A percentile compares a stretch with the other conserved stretches of the same genome.
Evolutionary conservation across 805 yeast species (phyloP).

Genomic region (Metschnikowia henanensis): DNA sequence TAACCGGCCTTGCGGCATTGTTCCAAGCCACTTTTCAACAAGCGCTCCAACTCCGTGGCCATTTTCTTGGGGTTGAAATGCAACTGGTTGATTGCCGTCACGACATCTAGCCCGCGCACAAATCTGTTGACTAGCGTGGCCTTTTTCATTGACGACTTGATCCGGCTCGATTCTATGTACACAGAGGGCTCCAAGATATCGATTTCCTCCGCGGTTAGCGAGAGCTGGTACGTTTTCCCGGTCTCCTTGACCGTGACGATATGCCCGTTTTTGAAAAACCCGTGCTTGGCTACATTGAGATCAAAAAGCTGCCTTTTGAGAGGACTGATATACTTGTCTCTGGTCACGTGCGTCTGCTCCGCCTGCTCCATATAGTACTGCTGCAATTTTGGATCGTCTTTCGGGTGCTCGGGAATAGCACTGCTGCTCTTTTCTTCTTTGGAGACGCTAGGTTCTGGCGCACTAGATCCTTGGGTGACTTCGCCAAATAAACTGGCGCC

Average conservation of each 20-base stretch:
- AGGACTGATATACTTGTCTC: conserved; percentile 67
- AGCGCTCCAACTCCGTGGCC: conserved; percentile 73
- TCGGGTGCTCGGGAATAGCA: conserved; percentile 21
- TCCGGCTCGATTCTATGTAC: conserved; percentile 76
- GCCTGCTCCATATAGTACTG: conserved; percentile 50
- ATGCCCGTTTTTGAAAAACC: conserved; percentile 67
- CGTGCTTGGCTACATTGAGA: conserved; percentile 57
- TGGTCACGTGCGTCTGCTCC: conserved; percentile 38
- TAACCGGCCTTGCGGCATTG: conserved; percentile 65
- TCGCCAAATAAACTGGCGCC: conserved; percentile 31
- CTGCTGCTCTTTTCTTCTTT: conserved; percentile 7
- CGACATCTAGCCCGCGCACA: conserved; percentile 66
- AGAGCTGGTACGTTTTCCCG: conserved; percentile 54
- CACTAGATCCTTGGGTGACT: conserved; percentile 24
- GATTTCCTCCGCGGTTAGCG: conserved; percentile 62
- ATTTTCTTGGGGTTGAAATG: conserved; percentile 83
- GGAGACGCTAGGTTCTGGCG: conserved; percentile 1
- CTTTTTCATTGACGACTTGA: conserved; percentile 87
- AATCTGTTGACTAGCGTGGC: conserved; percentile 78
- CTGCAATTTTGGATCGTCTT: conserved; percentile 42
- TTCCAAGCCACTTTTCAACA: conserved; percentile 68
- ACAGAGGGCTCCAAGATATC: conserved; percentile 85
- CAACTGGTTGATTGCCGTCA: conserved; percentile 85
- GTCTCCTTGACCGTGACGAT: conserved; percentile 39
- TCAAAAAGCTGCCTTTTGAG: conserved; percentile 66